Evolutionary conservation across 371 early-diverging fungal genomes (phyloP), one percentile per base, ranked within the genome.

Genomic region (Zopfochytrium polystomum): DNA sequence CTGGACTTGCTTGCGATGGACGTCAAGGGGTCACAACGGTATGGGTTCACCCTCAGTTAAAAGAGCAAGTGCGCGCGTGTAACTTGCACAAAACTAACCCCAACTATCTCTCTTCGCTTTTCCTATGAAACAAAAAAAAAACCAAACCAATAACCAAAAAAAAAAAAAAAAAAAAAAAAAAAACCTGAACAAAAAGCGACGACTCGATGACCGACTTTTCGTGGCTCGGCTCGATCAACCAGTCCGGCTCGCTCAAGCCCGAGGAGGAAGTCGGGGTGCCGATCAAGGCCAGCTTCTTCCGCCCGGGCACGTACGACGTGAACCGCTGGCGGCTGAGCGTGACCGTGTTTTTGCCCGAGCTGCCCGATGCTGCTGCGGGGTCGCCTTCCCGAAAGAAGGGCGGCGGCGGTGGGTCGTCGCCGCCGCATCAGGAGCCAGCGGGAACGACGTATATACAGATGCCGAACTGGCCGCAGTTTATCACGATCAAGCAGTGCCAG

Each of bases 291-390:
- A 77, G 79, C 25, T 85, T 90, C 58, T 72, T 79, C 1, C 54
- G 76, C 32, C 66, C 80, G 31, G 90, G 89, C 6, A 78, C 86
- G 0, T 89, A 85, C 63, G 85, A 90, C 63, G 69, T 90, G 34
- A 88, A 87, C 68, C 75, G 85, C 20, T 90, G 90, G 90, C 50
- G 52, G 46, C 45, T 74, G 55, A 65, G 46, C 43, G 63, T 67
- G 26, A 22, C 33, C 13, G 56, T 59, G n/a, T 47, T 62, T n/a
- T 42, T 15, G 20, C 26, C 49, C 34, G 47, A 30, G 22, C 18
- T 26, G 33, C 50, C 4, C 22, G 43, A 7, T 22, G 55, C 55
- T 27, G 27, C n/a, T n/a, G n/a, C n/a, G n/a, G n/a, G n/a, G n/a
- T n/a, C n/a, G n/a, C n/a, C n/a, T n/a, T n/a, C n/a, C n/a, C n/a